A percentile compares a stretch with the other conserved stretches of the same genome.
These are phyloP conservation scores for Lodderomyces parapsilosis DNA, from an alignment of 1,139 yeast species.

Conservation along the genomic window DNA sequence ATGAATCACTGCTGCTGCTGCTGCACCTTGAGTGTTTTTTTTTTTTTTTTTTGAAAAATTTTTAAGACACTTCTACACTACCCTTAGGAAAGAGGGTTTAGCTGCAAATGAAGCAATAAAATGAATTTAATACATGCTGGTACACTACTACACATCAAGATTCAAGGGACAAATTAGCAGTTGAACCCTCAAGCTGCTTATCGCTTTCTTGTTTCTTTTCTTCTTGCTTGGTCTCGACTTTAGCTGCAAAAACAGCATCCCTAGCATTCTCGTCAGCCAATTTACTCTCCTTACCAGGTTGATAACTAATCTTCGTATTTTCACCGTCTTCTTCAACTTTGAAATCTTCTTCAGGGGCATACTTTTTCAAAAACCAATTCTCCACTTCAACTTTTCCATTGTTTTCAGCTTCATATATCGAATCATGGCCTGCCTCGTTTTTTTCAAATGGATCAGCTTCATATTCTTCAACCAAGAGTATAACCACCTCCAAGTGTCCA, in stretches of 20 bases:
- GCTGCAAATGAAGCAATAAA: too few relatives aligned
- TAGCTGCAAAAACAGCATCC: constrained; percentile 22
- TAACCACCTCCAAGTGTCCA: constrained; percentile 75
- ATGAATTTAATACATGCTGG: too few relatives aligned
- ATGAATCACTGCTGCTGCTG: neutral
- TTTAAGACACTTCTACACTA: too few relatives aligned
- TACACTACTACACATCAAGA: neutral
- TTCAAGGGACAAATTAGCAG: neutral
- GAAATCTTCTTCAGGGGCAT: constrained; percentile 62
- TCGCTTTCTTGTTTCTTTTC: constrained; percentile 5
- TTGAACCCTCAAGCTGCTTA: constrained; percentile 1
- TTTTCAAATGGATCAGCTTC: constrained; percentile 78
- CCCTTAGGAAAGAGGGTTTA: too few relatives aligned
- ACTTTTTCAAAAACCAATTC: constrained; percentile 69
- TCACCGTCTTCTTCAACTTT: constrained; percentile 41
- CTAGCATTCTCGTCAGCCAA: constrained; percentile 45
- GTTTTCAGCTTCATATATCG: constrained; percentile 85
- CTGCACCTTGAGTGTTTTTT: too few relatives aligned
- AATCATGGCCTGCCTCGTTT: constrained; percentile 76
- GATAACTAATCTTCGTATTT: constrained; percentile 46
- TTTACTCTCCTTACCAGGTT: constrained; percentile 49
- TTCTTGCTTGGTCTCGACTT: constrained; percentile 9
- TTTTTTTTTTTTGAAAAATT: neutral
- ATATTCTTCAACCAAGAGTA: constrained; percentile 67
- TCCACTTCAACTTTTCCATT: constrained; percentile 65